phyloP scores from a whole-genome alignment of 1,139 yeast genomes.

The Candida glucosophila region DNA sequence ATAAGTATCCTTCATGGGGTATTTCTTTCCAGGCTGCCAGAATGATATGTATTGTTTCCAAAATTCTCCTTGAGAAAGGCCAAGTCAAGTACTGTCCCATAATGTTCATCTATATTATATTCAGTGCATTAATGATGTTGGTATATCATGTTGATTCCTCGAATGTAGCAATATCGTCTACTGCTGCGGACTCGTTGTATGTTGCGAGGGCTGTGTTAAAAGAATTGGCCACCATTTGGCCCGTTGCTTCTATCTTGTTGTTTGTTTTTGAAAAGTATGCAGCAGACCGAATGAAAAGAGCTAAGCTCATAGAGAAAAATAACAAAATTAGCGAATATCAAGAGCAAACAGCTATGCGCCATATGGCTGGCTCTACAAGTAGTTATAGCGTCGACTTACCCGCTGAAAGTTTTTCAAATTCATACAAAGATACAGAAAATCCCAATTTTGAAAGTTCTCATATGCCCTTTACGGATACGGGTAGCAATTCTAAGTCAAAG shows the following conservation, averaged over 20 bases:
- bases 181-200: constrained; percentile 51
- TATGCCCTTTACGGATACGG: constrained; percentile 15
- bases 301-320: constrained; percentile 34
- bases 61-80: constrained; percentile 45
- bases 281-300: constrained; percentile 36
- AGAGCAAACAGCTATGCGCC: constrained; percentile 22
- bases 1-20: constrained; percentile 72
- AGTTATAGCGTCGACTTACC: too few relatives aligned
- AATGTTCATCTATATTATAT: constrained; percentile 46
- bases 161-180: constrained; percentile 45
- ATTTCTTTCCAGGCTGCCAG: constrained; percentile 81
- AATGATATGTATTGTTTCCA: constrained; percentile 63
- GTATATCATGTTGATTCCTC: constrained; percentile 65
- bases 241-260: constrained; percentile 35
- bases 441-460: too few relatives aligned
- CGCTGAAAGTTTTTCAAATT: too few relatives aligned
- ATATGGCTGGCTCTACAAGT: too few relatives aligned
- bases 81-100: constrained; percentile 50
- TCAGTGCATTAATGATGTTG: constrained; percentile 66
- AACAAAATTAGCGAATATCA: constrained; percentile 31
- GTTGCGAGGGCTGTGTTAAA: constrained; percentile 45
- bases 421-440: too few relatives aligned
- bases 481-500: too few relatives aligned
- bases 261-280: constrained; percentile 40
- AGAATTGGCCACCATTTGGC: constrained; percentile 41